phyloP scores from a whole-genome alignment of 2,329 filamentous ascomycete genomes.

The Penicillium aurantiogriseum region DNA sequence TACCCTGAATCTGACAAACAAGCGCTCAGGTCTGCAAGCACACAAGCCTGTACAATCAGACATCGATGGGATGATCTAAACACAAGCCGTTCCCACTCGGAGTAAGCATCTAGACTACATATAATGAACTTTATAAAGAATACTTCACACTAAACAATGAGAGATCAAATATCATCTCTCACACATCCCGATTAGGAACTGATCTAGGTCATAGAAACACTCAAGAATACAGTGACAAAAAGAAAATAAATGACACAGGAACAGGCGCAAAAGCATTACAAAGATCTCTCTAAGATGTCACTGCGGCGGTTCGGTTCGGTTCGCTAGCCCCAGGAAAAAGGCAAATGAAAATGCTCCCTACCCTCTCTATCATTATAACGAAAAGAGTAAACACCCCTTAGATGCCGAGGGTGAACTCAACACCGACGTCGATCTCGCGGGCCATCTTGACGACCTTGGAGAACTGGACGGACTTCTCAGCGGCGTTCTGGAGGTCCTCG shows the following conservation, averaged over 20 bases:
- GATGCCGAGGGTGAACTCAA: conserved; percentile 93
- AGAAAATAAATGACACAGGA: conserved; percentile 31
- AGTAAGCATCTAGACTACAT: neutral
- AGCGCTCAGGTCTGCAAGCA: too few relatives aligned
- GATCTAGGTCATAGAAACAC: conserved; percentile 27
- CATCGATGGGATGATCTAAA: too few relatives aligned
- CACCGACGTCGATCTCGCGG: conserved; percentile 93
- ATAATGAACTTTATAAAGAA: neutral
- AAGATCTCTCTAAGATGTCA: conserved; percentile 18
- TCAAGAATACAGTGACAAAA: conserved; percentile 31
- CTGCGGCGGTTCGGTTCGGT: conserved; percentile 9
- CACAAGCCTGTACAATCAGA: too few relatives aligned
- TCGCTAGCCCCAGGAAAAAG: conserved; percentile 9
- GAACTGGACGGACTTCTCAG: conserved; percentile 97
- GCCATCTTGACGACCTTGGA: conserved; percentile 99
- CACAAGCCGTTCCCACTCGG: too few relatives aligned
- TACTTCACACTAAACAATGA: neutral
- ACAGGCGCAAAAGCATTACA: conserved; percentile 15
- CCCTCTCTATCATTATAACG: conserved; percentile 8
- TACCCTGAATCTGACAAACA: too few relatives aligned
- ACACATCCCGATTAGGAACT: conserved; percentile 26
- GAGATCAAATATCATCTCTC: conserved; percentile 5
- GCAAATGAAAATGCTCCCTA: conserved; percentile 12
- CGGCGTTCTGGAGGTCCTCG: conserved; percentile 93
- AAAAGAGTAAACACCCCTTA: conserved; percentile 48